A percentile compares a stretch with the other conserved stretches of the same genome.
Evolutionary conservation across 2,329 filamentous ascomycete species (phyloP).

Genomic region (Venturia effusa): DNA sequence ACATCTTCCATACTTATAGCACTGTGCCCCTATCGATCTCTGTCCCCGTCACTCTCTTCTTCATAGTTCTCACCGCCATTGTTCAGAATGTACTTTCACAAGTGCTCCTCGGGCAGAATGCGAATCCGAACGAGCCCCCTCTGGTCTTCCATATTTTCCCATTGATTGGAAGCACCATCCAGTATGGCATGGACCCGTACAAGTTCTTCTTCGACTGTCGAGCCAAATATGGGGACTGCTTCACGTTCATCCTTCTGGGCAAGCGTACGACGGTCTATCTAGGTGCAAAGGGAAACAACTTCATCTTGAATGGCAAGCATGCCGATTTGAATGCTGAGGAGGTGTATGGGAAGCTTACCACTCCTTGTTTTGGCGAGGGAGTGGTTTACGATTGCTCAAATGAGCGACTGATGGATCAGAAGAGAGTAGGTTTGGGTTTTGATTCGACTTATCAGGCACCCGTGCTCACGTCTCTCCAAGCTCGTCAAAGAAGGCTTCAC

Average conservation of each 20-base stretch:
- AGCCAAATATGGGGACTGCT: slow-evolving; percentile 46
- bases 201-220: slow-evolving; percentile 55
- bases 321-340: slow-evolving; percentile 45
- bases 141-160: slow-evolving; percentile 75
- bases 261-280: slow-evolving; percentile 41
- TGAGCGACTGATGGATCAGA: slow-evolving; percentile 21
- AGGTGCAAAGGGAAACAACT: slow-evolving; percentile 43
- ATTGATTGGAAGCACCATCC: slow-evolving; percentile 32
- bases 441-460: slow-evolving; percentile 18
- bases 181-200: slow-evolving; percentile 52
- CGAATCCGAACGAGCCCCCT: slow-evolving; percentile 52
- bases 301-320: slow-evolving; percentile 45
- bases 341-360: slow-evolving; percentile 37
- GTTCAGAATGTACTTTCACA: slow-evolving; percentile 50
- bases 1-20: neutral
- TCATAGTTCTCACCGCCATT: neutral
- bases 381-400: slow-evolving; percentile 22
- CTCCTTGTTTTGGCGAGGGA: slow-evolving; percentile 18
- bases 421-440: slow-evolving; percentile 14
- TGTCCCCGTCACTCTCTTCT: neutral
- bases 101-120: slow-evolving; percentile 45
- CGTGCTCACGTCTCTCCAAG: slow-evolving; percentile 20
- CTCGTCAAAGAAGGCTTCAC: slow-evolving; percentile 55
- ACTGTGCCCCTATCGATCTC: neutral
- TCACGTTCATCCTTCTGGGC: slow-evolving; percentile 44